phyloP scores from a whole-genome alignment of 73 alveolate genomes.

The Halteria grandinella region DNA sequence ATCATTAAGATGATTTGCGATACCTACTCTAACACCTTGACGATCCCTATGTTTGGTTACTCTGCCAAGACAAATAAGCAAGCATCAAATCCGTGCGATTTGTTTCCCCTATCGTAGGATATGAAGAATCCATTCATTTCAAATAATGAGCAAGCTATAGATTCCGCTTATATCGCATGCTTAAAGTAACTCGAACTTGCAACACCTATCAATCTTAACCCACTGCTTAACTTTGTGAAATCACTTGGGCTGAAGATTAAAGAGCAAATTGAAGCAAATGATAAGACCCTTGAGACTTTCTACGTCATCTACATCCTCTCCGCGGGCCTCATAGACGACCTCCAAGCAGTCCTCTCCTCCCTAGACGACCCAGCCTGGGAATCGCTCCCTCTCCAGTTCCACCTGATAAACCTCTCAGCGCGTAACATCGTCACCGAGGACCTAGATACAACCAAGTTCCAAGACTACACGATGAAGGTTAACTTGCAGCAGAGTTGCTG shows the following conservation, averaged over 20 bases:
- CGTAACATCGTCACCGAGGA: slow-evolving; percentile 22
- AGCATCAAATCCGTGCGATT: background rate
- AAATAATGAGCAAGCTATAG: slow-evolving; percentile 30
- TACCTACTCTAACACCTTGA: slow-evolving; percentile 16
- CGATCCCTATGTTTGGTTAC: slow-evolving; percentile 42
- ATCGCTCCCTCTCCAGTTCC: slow-evolving; percentile 12
- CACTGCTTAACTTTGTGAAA: slow-evolving; percentile 7
- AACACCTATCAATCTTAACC: slow-evolving; percentile 25
- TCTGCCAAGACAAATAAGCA: slow-evolving; percentile 16
- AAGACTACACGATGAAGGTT: slow-evolving; percentile 31
- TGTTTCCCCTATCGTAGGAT: slow-evolving; percentile 29
- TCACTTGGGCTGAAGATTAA: slow-evolving; percentile 6
- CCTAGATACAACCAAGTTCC: slow-evolving; percentile 29
- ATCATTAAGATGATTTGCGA: slow-evolving; percentile 23
- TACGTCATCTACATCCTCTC: slow-evolving; percentile 40
- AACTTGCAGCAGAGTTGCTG: slow-evolving; percentile 17
- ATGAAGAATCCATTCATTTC: slow-evolving; percentile 45
- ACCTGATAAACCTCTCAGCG: slow-evolving; percentile 9
- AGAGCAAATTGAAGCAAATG: slow-evolving; percentile 4
- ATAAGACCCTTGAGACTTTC: slow-evolving; percentile 23
- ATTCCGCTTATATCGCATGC: slow-evolving; percentile 20
- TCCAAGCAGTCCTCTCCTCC: background rate
- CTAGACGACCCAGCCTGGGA: slow-evolving; percentile 16
- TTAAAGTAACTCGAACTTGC: slow-evolving; percentile 27
- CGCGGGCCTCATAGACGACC: slow-evolving; percentile 55